phyloP scores from a whole-genome alignment of 1,139 yeast genomes.

The Saccharomycopsis hybrid region DNA sequence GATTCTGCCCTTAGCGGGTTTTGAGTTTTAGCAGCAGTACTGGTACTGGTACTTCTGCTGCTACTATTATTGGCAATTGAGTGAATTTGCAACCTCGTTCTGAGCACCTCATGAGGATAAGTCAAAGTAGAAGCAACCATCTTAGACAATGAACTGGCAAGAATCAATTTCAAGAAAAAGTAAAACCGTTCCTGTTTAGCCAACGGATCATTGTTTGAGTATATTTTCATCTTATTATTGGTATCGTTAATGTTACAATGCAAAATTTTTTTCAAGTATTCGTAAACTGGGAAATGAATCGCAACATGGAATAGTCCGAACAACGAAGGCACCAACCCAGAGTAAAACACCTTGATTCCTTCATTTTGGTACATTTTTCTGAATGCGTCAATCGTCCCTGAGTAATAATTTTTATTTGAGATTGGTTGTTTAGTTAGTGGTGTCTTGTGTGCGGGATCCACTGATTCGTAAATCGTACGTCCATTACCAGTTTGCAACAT shows the following conservation, averaged over 20 bases:
- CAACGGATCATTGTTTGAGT: conserved; percentile 25
- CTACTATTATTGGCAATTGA: neutral
- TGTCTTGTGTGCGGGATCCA: conserved; percentile 22
- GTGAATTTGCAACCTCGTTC: conserved; percentile 81
- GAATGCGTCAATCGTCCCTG: conserved; percentile 81
- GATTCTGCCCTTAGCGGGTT: neutral
- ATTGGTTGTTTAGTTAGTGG: conserved; percentile 20
- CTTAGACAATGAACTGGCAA: conserved; percentile 78
- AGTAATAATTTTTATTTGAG: conserved; percentile 42
- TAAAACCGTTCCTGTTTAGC: conserved; percentile 25
- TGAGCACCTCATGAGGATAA: conserved; percentile 91
- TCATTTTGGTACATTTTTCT: conserved; percentile 69
- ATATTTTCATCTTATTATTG: conserved; percentile 22
- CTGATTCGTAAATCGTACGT: conserved; percentile 32
- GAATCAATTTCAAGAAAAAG: conserved; percentile 43
- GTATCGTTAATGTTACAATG: conserved; percentile 26
- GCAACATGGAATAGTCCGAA: conserved; percentile 93
- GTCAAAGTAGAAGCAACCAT: conserved; percentile 87
- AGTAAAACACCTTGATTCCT: conserved; percentile 78
- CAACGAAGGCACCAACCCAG: conserved; percentile 85
- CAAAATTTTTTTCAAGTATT: conserved; percentile 56
- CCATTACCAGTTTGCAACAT: conserved; percentile 76
- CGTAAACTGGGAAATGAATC: conserved; percentile 95
- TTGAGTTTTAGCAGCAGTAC: neutral
- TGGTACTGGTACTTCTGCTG: neutral